These are phyloP conservation scores for Pseudogymnoascus sp. DNA, from an alignment of 2,329 filamentous ascomycete genomes.

Conservation along the genomic window DNA sequence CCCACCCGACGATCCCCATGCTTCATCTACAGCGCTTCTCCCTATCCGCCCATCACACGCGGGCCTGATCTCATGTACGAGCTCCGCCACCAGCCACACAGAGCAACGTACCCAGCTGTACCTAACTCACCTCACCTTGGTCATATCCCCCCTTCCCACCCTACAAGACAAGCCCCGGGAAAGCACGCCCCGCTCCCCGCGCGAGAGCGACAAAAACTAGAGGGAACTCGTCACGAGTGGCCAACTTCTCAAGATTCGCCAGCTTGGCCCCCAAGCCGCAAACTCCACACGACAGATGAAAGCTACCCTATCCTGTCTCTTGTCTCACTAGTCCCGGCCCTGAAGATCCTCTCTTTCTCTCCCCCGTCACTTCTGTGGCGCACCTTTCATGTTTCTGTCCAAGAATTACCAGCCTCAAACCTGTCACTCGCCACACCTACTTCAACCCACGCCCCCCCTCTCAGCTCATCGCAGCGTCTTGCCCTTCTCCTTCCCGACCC, in stretches of 20 bases:
- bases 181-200: not conserved
- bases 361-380: not conserved
- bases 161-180: not conserved
- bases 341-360: not conserved
- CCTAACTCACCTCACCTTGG: not conserved
- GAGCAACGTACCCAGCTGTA: not conserved
- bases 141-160: not conserved
- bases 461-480: not conserved
- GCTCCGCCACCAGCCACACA: not conserved
- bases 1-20: not conserved
- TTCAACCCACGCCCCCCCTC: not conserved
- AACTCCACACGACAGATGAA: not conserved
- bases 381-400: not conserved
- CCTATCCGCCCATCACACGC: not conserved
- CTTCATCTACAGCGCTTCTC: not conserved
- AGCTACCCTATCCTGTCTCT: not conserved
- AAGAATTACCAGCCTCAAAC: not conserved
- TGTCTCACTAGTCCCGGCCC: not conserved
- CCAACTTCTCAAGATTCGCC: not conserved
- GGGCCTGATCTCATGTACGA: not conserved
- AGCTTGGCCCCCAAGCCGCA: not conserved
- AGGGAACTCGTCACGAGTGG: not conserved
- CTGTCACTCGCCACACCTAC: not conserved
- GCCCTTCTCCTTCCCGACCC: not conserved
- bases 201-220: constrained; percentile 1